A percentile compares a stretch with the other conserved stretches of the same genome.
phyloP scores from a whole-genome alignment of 305 asterid genomes.

The Caryopteris hybrid region DNA sequence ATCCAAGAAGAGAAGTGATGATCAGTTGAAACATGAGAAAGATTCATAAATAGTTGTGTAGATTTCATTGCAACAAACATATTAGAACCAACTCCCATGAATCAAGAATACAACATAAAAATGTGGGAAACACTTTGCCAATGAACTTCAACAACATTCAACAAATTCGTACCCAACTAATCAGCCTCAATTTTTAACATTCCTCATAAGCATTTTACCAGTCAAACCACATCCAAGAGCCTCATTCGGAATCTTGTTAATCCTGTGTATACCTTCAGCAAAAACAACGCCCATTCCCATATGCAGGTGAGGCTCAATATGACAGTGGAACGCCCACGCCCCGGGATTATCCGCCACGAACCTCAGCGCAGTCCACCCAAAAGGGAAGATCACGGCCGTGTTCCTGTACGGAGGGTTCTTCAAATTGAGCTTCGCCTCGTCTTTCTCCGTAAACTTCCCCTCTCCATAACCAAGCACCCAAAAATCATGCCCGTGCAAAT shows the following conservation, averaged over 20 bases:
- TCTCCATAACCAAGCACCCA: slow-evolving; percentile 83
- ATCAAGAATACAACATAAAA: no score
- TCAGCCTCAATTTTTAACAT: background rate
- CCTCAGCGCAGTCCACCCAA: slow-evolving; percentile 81
- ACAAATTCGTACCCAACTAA: no score
- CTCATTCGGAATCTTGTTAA: slow-evolving; percentile 38
- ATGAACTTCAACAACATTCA: no score
- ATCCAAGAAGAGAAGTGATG: no score
- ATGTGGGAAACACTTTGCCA: no score
- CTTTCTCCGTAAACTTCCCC: slow-evolving; percentile 39
- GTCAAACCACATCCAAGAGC: slow-evolving; percentile 69
- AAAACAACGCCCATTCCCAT: slow-evolving; percentile 83
- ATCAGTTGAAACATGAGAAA: no score
- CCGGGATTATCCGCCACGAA: slow-evolving; percentile 83
- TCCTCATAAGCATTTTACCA: slow-evolving; percentile 38
- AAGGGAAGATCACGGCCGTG: slow-evolving; percentile 65
- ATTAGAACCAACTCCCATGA: no score
- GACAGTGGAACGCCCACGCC: slow-evolving; percentile 85
- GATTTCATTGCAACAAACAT: no score
- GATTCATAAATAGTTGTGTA: no score
- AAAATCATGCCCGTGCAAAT: slow-evolving; percentile 76
- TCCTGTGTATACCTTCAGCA: slow-evolving; percentile 44
- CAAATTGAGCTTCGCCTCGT: slow-evolving; percentile 42
- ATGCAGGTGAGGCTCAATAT: slow-evolving; percentile 75
- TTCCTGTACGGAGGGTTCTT: slow-evolving; percentile 61